Evolutionary conservation across 495 filamentous ascomycete genomes (phyloP).

Genomic region (Annulohypoxylon bovei): DNA sequence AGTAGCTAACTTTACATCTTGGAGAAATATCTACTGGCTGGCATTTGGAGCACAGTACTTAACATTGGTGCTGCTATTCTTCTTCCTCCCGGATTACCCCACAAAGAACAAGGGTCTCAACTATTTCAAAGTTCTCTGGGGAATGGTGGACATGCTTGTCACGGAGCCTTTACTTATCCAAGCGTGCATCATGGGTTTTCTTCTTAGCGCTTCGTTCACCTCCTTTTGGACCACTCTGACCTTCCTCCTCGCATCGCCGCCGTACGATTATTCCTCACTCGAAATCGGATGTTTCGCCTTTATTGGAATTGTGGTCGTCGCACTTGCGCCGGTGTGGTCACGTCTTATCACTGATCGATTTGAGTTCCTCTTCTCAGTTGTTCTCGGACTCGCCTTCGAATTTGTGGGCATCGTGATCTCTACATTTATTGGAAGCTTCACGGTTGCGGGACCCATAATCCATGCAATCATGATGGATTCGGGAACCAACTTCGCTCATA

Average conservation of each 20-base stretch:
- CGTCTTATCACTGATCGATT: constrained; percentile 76
- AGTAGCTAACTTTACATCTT: constrained; percentile 72
- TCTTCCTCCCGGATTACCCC: constrained; percentile 82
- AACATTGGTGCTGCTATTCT: constrained; percentile 70
- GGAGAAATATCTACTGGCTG: constrained; percentile 81
- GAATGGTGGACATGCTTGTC: constrained; percentile 66
- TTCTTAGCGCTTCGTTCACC: constrained; percentile 46
- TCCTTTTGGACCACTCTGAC: constrained; percentile 76
- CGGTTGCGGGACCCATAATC: constrained; percentile 77
- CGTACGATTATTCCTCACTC: constrained; percentile 73
- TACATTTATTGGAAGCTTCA: constrained; percentile 70
- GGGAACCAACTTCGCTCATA: constrained; percentile 77
- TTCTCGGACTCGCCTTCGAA: constrained; percentile 67
- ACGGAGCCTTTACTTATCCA: constrained; percentile 73
- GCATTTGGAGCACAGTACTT: constrained; percentile 75
- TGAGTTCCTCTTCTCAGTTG: constrained; percentile 70
- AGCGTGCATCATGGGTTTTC: constrained; percentile 48
- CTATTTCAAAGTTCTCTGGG: constrained; percentile 72
- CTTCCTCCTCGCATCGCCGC: constrained; percentile 72
- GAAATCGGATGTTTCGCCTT: constrained; percentile 82
- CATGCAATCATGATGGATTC: constrained; percentile 79
- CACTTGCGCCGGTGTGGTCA: constrained; percentile 72
- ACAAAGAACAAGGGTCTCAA: constrained; percentile 70
- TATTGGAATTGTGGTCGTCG: constrained; percentile 75
- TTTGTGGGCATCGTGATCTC: constrained; percentile 74